Percentiles rank a stretch among this genome's conserved stretches.
Conservation (phyloP, 306 rosid species). For the Cicer pinnatifidum region DNA sequence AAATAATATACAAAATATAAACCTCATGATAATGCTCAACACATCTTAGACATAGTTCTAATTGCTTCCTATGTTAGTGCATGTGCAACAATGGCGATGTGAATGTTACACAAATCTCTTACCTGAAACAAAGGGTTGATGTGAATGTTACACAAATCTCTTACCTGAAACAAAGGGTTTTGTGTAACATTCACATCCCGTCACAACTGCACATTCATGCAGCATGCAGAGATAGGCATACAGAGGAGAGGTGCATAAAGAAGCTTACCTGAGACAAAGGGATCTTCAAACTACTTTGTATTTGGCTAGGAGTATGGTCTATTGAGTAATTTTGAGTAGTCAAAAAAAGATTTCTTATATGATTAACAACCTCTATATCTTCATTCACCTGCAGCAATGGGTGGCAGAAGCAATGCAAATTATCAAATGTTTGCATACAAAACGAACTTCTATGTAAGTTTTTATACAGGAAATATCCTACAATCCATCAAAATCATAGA, state of each 20-base stretch:
- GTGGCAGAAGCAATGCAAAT: constrained; percentile 30
- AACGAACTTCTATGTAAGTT: constrained; percentile 28
- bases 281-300: constrained; percentile 54
- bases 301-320: constrained; percentile 50
- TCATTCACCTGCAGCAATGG: constrained; percentile 70
- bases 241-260: constrained; percentile 44
- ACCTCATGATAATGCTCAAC: constrained; percentile 31
- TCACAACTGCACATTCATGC: constrained; percentile 7
- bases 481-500: constrained; percentile 36
- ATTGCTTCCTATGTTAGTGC: constrained; percentile 17
- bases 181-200: too few relatives aligned
- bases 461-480: constrained; percentile 17
- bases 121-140: background rate
- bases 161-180: background rate
- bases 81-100: constrained; percentile 11
- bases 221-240: constrained; percentile 5
- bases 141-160: constrained; percentile 9
- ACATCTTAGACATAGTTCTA: constrained; percentile 8
- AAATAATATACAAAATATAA: constrained; percentile 39
- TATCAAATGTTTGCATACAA: constrained; percentile 36
- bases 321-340: constrained; percentile 60
- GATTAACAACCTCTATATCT: constrained; percentile 66
- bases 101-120: constrained; percentile 4
- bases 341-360: constrained; percentile 66
- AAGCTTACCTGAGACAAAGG: constrained; percentile 60